Conservation (phyloP, 768 basidiomycete genomes). For the Paxillus involutus region DNA sequence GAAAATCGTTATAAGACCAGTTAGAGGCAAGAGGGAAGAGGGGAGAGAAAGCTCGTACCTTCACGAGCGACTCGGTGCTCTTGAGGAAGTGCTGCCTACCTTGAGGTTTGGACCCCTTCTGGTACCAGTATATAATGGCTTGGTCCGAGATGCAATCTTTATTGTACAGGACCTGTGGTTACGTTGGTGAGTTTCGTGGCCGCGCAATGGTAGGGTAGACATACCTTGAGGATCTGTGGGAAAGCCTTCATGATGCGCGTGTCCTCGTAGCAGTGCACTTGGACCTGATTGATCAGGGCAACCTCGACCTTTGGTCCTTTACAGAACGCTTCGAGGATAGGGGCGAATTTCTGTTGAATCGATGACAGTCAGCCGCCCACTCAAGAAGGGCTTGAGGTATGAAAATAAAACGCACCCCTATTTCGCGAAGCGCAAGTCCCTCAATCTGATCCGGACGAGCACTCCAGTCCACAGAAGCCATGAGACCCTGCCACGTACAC, state of each 20-base stretch:
- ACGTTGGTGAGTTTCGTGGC: constrained; percentile 7
- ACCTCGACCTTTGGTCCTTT: constrained; percentile 88
- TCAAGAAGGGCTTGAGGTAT: neutral
- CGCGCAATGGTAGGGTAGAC: constrained; percentile 1
- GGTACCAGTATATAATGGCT: constrained; percentile 97
- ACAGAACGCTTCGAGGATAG: constrained; percentile 90
- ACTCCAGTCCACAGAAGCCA: constrained; percentile 85
- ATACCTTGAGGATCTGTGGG: constrained; percentile 88
- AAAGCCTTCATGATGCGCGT: constrained; percentile 94
- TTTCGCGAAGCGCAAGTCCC: constrained; percentile 82
- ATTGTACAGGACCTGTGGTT: constrained; percentile 85
- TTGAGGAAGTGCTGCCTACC: constrained; percentile 95
- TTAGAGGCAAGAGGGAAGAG: constrained; percentile 1
- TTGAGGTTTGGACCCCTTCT: constrained; percentile 95
- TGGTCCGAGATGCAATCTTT: constrained; percentile 94
- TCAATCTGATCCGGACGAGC: constrained; percentile 92
- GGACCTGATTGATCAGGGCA: constrained; percentile 91
- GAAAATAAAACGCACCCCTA: constrained; percentile 56
- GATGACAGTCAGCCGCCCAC: neutral
- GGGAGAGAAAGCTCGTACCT: constrained; percentile 45
- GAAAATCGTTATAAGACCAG: constrained; percentile 40
- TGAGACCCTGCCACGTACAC: constrained; percentile 92
- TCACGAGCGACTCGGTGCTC: constrained; percentile 83
- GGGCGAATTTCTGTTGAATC: constrained; percentile 67
- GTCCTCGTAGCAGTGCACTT: constrained; percentile 96